These are phyloP conservation scores for Pythium biforme DNA, from an alignment of 352 stramenopile species.

Conservation along the genomic window DNA sequence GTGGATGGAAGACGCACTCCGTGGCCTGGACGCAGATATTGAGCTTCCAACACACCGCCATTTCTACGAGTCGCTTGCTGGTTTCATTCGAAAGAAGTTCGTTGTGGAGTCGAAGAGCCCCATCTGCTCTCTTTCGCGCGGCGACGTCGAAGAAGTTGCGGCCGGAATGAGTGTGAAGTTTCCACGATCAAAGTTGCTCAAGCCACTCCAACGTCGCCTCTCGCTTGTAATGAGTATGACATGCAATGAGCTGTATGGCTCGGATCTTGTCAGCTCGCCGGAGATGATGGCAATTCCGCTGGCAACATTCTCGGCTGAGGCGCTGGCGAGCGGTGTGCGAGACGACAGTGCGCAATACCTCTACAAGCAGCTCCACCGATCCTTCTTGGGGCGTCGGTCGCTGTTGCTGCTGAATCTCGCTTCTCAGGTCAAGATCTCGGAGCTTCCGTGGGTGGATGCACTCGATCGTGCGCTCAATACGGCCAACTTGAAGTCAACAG, in stretches of 20 bases:
- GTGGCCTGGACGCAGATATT: not conserved
- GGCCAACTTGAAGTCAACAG: conserved; percentile 1
- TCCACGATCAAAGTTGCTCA: not conserved
- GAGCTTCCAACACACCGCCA: not conserved
- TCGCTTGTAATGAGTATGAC: conserved; percentile 1
- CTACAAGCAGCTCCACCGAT: conserved; percentile 23
- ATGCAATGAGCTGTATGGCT: conserved; percentile 4
- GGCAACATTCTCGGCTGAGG: conserved; percentile 1
- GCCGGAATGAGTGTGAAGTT: not conserved
- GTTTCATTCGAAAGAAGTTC: not conserved
- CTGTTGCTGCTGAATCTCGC: conserved; percentile 24
- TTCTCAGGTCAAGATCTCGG: conserved; percentile 15
- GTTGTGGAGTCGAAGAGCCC: not conserved
- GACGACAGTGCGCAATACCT: conserved; percentile 19
- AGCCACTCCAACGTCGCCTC: not conserved
- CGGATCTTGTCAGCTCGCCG: conserved; percentile 11
- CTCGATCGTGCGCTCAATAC: conserved; percentile 5
- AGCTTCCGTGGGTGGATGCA: conserved; percentile 21
- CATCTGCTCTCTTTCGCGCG: not conserved
- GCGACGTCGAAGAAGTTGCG: not conserved
- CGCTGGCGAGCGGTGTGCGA: not conserved
- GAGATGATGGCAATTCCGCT: conserved; percentile 11
- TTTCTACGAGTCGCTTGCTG: not conserved
- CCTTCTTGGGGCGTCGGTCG: conserved; percentile 19
- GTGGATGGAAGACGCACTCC: not conserved